Conservation (phyloP, 2,329 filamentous ascomycete genomes). For the Aspergillus bombycis region DNA sequence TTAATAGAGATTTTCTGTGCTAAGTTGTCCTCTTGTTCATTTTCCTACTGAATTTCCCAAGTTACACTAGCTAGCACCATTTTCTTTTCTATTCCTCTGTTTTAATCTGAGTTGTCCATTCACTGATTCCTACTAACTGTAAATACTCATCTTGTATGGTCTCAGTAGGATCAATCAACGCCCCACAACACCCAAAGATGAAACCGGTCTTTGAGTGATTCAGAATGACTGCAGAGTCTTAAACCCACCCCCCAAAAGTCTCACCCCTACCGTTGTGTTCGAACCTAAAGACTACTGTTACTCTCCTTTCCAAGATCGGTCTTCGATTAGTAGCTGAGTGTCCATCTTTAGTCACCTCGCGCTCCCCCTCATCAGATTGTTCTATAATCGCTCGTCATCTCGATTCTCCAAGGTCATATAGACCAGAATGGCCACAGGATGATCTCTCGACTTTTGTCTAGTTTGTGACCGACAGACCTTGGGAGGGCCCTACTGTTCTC, state of each 20-base stretch:
- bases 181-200: background rate
- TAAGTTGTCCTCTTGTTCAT: background rate
- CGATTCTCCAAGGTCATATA: background rate
- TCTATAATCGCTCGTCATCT: background rate
- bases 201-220: background rate
- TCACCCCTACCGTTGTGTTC: background rate
- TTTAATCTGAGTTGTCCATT: background rate
- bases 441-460: constrained; percentile 92
- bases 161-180: background rate
- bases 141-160: background rate
- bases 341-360: background rate
- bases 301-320: background rate
- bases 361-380: background rate
- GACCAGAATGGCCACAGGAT: constrained; percentile 49
- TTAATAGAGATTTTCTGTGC: background rate
- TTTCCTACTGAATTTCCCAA: no score
- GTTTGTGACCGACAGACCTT: constrained; percentile 89
- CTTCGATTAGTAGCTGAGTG: background rate
- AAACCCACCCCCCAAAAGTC: background rate
- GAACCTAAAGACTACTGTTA: background rate
- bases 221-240: background rate
- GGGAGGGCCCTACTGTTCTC: constrained; percentile 84
- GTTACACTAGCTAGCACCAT: background rate
- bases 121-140: background rate
- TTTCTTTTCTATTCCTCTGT: no score